Percentiles rank a stretch among this genome's conserved stretches.
These are phyloP conservation scores for Zoysia japonica DNA, from an alignment of 176 grass and related monocot species.

Conservation along the genomic window DNA sequence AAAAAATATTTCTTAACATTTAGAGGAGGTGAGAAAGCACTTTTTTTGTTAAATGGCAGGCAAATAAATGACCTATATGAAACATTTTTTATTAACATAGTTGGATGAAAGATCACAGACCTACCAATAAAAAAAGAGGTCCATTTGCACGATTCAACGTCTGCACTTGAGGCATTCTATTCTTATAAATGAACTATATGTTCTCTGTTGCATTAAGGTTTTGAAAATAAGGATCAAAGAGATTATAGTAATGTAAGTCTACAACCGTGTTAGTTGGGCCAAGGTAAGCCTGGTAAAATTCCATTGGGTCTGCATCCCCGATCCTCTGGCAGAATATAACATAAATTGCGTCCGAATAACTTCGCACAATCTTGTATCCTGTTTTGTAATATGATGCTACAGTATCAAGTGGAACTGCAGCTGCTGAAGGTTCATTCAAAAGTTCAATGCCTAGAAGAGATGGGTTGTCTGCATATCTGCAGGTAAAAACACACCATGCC, in stretches of 20 bases:
- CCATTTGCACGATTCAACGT: conserved; percentile 63
- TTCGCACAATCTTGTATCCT: conserved; percentile 78
- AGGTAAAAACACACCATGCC: conserved; percentile 21
- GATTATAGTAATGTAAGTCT: conserved; percentile 89
- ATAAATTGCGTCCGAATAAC: conserved; percentile 66
- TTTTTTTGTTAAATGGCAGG: neutral
- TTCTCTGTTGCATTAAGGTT: conserved; percentile 64
- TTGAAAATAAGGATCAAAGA: conserved; percentile 74
- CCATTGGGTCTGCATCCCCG: conserved; percentile 78
- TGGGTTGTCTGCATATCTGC: conserved; percentile 70
- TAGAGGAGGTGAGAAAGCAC: neutral
- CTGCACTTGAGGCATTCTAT: conserved; percentile 65
- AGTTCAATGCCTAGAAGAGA: conserved; percentile 75
- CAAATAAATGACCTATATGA: conserved; percentile 3
- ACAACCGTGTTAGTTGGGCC: conserved; percentile 66
- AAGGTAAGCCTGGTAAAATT: conserved; percentile 75
- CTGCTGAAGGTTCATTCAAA: conserved; percentile 85
- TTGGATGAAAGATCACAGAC: neutral
- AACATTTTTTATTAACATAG: neutral
- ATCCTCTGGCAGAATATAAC: conserved; percentile 95
- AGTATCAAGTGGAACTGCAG: conserved; percentile 54
- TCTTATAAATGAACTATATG: conserved; percentile 71
- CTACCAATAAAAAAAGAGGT: conserved; percentile 86
- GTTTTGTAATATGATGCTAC: conserved; percentile 73
- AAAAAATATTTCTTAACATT: neutral